Conservation (phyloP, 2,329 filamentous ascomycete genomes). For the Purpureocillium takamizusanense region DNA sequence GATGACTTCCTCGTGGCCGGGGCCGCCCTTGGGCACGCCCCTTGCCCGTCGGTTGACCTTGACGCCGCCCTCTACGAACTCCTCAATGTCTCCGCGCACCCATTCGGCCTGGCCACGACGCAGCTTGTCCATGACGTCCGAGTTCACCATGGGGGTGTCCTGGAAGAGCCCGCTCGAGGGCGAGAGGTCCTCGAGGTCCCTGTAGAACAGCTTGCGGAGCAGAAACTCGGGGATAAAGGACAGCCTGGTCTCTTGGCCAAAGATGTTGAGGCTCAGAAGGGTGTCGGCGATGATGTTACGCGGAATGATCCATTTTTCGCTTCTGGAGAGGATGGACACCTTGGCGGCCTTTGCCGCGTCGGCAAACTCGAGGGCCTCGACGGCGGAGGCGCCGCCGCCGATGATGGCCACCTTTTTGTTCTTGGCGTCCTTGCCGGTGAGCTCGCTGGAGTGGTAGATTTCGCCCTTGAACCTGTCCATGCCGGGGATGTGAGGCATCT, state of each 20-base stretch:
- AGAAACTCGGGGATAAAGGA: conserved; percentile 72
- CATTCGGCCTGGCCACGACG: conserved; percentile 64
- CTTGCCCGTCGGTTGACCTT: conserved; percentile 61
- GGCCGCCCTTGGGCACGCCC: conserved; percentile 68
- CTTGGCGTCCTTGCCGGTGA: conserved; percentile 64
- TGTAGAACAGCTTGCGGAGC: conserved; percentile 72
- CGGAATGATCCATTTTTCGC: conserved; percentile 83
- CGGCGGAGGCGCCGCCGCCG: conserved; percentile 70
- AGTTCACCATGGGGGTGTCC: conserved; percentile 82
- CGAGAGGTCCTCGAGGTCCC: conserved; percentile 66
- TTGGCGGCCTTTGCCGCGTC: conserved; percentile 56
- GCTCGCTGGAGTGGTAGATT: conserved; percentile 65
- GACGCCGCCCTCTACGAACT: conserved; percentile 55
- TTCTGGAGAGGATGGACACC: conserved; percentile 64
- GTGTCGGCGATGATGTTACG: conserved; percentile 67
- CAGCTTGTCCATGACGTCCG: conserved; percentile 67
- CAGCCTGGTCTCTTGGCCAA: conserved; percentile 66
- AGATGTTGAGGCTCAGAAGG: conserved; percentile 67
- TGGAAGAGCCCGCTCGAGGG: conserved; percentile 67
- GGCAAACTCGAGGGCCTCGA: conserved; percentile 77
- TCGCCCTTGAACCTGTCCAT: conserved; percentile 63
- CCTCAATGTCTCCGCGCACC: conserved; percentile 71
- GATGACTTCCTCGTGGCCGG: conserved; percentile 56
- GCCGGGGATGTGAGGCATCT: conserved; percentile 62
- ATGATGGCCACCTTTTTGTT: conserved; percentile 70